Evolutionary conservation across 2,329 filamentous ascomycete genomes (phyloP), one percentile per base, ranked within the genome.

Genomic region (Xylaria sp.): DNA sequence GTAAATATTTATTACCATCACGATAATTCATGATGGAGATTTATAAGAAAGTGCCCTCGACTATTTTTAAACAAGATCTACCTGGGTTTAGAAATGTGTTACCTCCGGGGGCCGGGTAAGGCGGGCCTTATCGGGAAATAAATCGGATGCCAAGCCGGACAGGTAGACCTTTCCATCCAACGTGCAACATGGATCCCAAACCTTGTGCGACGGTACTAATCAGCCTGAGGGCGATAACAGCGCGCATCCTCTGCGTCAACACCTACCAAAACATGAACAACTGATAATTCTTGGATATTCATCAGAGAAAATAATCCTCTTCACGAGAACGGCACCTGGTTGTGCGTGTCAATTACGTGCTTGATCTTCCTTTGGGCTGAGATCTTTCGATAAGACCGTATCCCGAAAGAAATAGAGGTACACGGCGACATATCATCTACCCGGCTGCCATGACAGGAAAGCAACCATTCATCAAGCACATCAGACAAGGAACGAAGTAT

Each of bases 81-180:
- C 23, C 28, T 28, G 44, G 20, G 13, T 15, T 12, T 44, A 23
- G 2, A 12, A 46, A 23, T 20, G 31, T 23, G 23, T 28, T 12
- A 48, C 39, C 8, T 31, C 39, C 56, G 28, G 31, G 31, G 55
- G 10, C 61, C 61, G 57, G 62, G 62, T 65, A 65, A 65, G 56
- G 39, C 65, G 65, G 65, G 59, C 58, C 65, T n/a, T 65, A 63
- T 65, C 68, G 62, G 61, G 57, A 28, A 48, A 34, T 51, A 54
- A 55, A 69, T 69, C 69, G 65, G 65, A 55, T 63, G 69, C 69
- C 62, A 70, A 70, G 69, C 69, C 69, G 65, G 69, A 23, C 69
- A 34, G 23, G 59, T 41, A 67, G 44, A 13, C n/a, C 12, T 8
- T 50, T 28, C 52, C 57, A 15, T 46, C 56, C 39, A 58, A 58